These are phyloP conservation scores for Ascochyta koolunga DNA, from an alignment of 2,329 filamentous ascomycete species.

Conservation along the genomic window DNA sequence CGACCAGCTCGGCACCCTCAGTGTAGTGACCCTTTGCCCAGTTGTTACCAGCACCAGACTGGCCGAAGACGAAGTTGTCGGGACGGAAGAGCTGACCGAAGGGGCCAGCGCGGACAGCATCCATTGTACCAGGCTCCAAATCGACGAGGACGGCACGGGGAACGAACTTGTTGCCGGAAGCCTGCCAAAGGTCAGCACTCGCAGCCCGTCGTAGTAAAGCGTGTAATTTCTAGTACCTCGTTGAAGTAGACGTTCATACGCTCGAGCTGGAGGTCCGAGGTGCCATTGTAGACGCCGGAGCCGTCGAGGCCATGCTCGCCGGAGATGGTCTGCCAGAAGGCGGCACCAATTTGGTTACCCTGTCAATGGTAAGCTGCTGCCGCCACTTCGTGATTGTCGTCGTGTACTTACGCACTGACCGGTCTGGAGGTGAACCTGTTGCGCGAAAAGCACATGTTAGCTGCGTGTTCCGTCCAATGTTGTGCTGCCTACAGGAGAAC, in stretches of 20 bases:
- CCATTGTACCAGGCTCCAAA: constrained; percentile 99
- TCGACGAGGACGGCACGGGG: constrained; percentile 99
- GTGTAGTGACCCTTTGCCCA: constrained; percentile 99
- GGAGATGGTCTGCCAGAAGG: constrained; percentile 82
- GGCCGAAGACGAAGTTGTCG: constrained; percentile 99
- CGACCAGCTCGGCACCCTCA: constrained; percentile 97
- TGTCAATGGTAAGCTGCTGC: constrained; percentile 53
- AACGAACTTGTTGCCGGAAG: constrained; percentile 98
- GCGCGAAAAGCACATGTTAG: constrained; percentile 59
- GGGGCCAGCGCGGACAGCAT: constrained; percentile 95
- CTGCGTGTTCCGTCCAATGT: constrained; percentile 55
- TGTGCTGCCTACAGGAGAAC: constrained; percentile 49
- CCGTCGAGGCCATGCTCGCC: constrained; percentile 92
- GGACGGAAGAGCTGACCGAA: constrained; percentile 99
- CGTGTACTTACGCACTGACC: constrained; percentile 88
- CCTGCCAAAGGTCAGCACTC: constrained; percentile 60
- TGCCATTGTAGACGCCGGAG: constrained; percentile 97
- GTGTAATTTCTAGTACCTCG: constrained; percentile 64
- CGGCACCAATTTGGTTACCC: constrained; percentile 99
- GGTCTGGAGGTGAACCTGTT: constrained; percentile 98
- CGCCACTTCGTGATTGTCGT: constrained; percentile 14
- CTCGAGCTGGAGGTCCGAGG: constrained; percentile 98
- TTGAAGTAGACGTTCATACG: constrained; percentile 99
- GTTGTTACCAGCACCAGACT: constrained; percentile 99
- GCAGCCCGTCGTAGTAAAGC: constrained; percentile 4